Evolutionary conservation across 768 basidiomycete genomes (phyloP), one percentile per base, ranked within the genome.

Genomic region (Lentinula boryana): DNA sequence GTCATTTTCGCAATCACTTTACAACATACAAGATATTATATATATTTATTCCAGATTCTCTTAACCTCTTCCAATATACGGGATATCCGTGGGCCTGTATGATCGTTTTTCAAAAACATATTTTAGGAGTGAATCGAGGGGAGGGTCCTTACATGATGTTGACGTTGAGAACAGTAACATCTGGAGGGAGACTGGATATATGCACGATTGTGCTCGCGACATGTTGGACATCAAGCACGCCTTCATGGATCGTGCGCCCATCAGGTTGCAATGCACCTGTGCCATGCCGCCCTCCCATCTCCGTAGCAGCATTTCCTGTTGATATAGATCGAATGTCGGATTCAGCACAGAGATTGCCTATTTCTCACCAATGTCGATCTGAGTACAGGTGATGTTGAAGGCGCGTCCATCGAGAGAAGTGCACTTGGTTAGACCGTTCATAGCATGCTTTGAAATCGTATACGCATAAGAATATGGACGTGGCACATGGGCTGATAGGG

Each of bases 361-460:
- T 9, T 9, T 3, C 57, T 32, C 50, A 85, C 91, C 92, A 51
- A 94, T 90, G 69, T 94, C 92, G 52, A 94, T 82, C 68, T 94
- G 91, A 1, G 88, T 89, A 67, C 84, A 85, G 3, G 90, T 84
- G 58, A 95, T 93, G 67, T 84, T 78, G 70, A 83, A 83, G 33
- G 79, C 74, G 6, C 92, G 77, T 0, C 91, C 93, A 67, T 94
- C 92, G 23, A 95, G 83, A 1, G 85, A 80, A 4, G 86, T 89
- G 44, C 79, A 82, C 70, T 88, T 91, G 10, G 92, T 92, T 3
- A 94, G 72, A 0, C 93, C 92, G 1, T 76, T 69, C 49, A 94
- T 84, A 6, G 88, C 92, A 67, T 93, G 91, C 71, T 95, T 95
- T 12, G 89, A 87, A 56, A 82, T 76, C 0, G 89, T 87, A 70